phyloP scores from a whole-genome alignment of 2,329 filamentous ascomycete species.

The Sporothrix luriei region DNA sequence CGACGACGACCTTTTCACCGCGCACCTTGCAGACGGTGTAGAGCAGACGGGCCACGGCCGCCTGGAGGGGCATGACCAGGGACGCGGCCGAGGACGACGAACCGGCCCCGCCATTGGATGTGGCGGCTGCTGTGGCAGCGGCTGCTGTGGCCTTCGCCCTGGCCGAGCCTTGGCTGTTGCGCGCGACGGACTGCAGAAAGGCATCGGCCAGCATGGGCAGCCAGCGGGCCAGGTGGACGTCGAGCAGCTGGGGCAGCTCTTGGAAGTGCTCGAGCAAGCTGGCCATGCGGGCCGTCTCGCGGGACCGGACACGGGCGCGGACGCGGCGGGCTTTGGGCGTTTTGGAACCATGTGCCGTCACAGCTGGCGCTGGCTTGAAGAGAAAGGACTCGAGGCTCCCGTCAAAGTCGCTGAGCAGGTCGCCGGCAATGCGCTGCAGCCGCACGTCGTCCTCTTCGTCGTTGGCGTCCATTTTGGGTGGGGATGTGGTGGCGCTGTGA shows the following conservation, averaged over 20 bases:
- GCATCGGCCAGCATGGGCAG: slow-evolving; percentile 74
- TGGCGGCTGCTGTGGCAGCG: background rate
- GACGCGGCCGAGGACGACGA: slow-evolving; percentile 41
- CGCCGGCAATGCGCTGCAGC: slow-evolving; percentile 62
- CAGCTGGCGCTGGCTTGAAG: slow-evolving; percentile 43
- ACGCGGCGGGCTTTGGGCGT: slow-evolving; percentile 17
- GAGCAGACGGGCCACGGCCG: slow-evolving; percentile 75
- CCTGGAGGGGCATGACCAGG: slow-evolving; percentile 60
- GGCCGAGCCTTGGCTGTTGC: slow-evolving; percentile 21
- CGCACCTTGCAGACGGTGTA: slow-evolving; percentile 94
- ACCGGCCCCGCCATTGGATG: background rate
- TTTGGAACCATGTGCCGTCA: background rate
- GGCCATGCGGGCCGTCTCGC: slow-evolving; percentile 38
- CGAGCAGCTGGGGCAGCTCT: slow-evolving; percentile 90
- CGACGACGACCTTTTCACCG: slow-evolving; percentile 87
- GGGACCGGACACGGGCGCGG: slow-evolving; percentile 29
- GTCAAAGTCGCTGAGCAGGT: slow-evolving; percentile 63
- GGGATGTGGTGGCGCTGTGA: background rate
- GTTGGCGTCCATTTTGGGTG: slow-evolving; percentile 57
- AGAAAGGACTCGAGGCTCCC: slow-evolving; percentile 56
- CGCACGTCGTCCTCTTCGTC: slow-evolving; percentile 66
- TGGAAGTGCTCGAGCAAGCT: slow-evolving; percentile 81
- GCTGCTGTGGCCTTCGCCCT: slow-evolving; percentile 36
- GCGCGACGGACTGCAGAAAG: slow-evolving; percentile 61
- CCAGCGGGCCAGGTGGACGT: slow-evolving; percentile 76